Evolutionary conservation across 1,284 basidiomycete genomes (phyloP), one percentile per base, ranked within the genome.

Genomic region (Stygiomarasmius scandens): DNA sequence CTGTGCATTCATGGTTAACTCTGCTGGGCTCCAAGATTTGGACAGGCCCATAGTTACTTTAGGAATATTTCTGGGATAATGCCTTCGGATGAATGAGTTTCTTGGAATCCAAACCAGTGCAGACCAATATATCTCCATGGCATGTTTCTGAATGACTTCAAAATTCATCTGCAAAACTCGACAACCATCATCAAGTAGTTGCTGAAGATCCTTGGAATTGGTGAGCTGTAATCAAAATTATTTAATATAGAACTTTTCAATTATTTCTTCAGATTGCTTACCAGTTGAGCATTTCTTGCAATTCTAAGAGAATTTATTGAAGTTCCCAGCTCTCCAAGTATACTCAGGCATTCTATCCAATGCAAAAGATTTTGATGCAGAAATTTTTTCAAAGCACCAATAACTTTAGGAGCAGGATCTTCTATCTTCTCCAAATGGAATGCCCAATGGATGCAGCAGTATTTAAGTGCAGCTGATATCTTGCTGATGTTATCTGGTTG

Each of bases 391-490:
- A 54, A 29, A 44, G 41, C 52, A 22, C 16, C 22, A 22, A n/a
- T 29, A 45, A 19, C 20, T 45, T n/a, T 16, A 41, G 8, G 4
- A n/a, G 14, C 16, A 4, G 8, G 41, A 8, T 3, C 52, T 46
- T 9, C 3, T n/a, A 19, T 45, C 20, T 54, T 19, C 12, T 3
- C 20, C 2, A 65, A 38, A 56, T 65, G 64, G 32, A 48, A 46
- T 51, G 60, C 59, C 64, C 64, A 65, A 55, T 59, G 61, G 3
- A 57, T n/a, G 45, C 62, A 63, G n/a, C 62, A 49, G 34, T 65
- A 65, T 49, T 52, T 51, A 34, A 65, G 56, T 24, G 58, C 55
- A 53, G 56, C 55, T 1, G 57, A 49, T 16, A 62, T 49, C 25
- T 60, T 56, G 47, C 22, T 23, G n/a, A 43, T 34, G 49, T 54